Evolutionary conservation across 129 eudicot species (phyloP), one percentile per base, ranked within the genome.

Genomic region (Glebionis coronaria): DNA sequence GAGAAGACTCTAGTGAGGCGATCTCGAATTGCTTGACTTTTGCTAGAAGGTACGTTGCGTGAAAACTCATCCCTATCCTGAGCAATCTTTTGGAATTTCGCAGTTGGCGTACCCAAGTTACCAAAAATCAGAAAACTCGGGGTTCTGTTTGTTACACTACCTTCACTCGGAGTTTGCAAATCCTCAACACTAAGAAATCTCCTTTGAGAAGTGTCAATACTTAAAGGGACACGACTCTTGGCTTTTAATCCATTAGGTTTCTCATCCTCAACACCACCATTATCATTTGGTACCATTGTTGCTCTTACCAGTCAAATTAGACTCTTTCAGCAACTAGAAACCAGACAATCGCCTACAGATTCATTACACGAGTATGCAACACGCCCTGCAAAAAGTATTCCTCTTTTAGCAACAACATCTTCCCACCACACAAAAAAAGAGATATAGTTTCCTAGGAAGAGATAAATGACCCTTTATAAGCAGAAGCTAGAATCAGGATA

Each of bases 21-120:
- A 56, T 88, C 87, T 12, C 98, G 91, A 15, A 91, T 63, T 27
- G 76, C 71, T 50, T 82, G 95, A 66, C 82, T 84, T 49, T 55
- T 67, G 20, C 90, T 78, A 11, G 96, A 88, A 70, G 92, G 92
- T 12, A 93, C 88, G 5, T 76, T 61, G 9, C 96, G 96, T 12
- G 98, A 93, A 73, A 86, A 63, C 12, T 82, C 83, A 56, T 93
- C 98, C 61, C 67, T 93, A 60, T 72, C 81, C 54, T 78, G 58
- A n/a, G 95, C 95, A 51, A 86, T 68, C 52, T 82, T 82, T 72
- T 87, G 90, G 70, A 93, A 88, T 27, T 71, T 79, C 12, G 62
- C 78, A 35, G 90, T 78, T 12, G 96, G 96, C 0, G 98, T 81
- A 68, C 68, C 79, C 71, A 91, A 65, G 53, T 75, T 81, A 38